A percentile compares a stretch with the other conserved stretches of the same genome.
phyloP scores from a whole-genome alignment of 768 basidiomycete genomes.

The Rickenella mellea region DNA sequence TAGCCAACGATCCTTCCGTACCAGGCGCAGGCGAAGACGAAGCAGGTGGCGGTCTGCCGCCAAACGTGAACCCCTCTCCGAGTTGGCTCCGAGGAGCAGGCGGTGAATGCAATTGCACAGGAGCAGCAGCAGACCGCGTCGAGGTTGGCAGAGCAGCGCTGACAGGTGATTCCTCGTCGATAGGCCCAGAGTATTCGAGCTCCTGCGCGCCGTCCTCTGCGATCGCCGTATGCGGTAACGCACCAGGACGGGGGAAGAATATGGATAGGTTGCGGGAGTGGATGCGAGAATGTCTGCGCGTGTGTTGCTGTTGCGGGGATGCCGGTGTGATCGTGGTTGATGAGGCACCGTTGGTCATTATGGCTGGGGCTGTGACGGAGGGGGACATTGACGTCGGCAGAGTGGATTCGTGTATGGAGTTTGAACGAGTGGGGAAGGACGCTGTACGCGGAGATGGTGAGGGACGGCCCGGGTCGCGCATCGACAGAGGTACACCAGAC shows the following conservation, averaged over 20 bases:
- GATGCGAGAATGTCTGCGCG: conserved; percentile 35
- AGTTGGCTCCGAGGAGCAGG: conserved; percentile 28
- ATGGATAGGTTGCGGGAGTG: conserved; percentile 89
- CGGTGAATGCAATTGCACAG: conserved; percentile 2
- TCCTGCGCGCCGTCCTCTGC: conserved; percentile 60
- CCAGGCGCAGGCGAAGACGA: conserved; percentile 13
- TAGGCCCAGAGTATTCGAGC: conserved; percentile 33
- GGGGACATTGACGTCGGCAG: conserved; percentile 42
- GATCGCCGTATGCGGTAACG: conserved; percentile 48
- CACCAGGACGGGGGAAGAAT: conserved; percentile 80
- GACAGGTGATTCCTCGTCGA: conserved; percentile 33
- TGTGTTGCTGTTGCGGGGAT: conserved; percentile 13
- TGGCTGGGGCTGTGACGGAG: conserved; percentile 23
- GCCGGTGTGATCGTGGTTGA: conserved; percentile 18
- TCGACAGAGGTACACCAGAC: neutral
- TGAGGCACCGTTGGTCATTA: conserved; percentile 7
- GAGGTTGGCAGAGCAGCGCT: conserved; percentile 38
- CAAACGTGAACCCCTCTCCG: conserved; percentile 57
- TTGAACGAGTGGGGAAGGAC: conserved; percentile 34
- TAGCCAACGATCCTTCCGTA: neutral
- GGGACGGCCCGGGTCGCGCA: conserved; percentile 19
- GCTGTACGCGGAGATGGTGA: conserved; percentile 11
- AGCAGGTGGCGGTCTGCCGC: conserved; percentile 33
- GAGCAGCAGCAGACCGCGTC: conserved; percentile 22
- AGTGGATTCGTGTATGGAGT: conserved; percentile 37